Base-by-base conservation (phyloP, 1,284 basidiomycete genomes). In the Agroathelia rolfsii region DNA sequence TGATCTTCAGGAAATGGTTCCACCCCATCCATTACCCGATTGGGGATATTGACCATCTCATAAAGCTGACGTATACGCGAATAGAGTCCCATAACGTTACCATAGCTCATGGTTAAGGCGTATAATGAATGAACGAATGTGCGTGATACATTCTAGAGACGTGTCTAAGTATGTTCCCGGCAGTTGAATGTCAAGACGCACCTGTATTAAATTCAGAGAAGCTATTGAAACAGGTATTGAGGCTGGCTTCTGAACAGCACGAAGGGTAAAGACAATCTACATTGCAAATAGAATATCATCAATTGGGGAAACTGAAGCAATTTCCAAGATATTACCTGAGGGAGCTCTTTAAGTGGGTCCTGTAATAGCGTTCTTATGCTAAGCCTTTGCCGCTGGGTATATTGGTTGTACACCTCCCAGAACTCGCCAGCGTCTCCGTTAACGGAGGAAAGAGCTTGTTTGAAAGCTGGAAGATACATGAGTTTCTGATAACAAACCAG, bases 181-280 rank as follows among this genome's bases (percentile, higher is more conserved):
- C n/a, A n/a, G n/a, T n/a, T n/a, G n/a, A n/a, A n/a, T n/a, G n/a
- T n/a, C n/a, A n/a, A n/a, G n/a, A n/a, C n/a, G n/a, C n/a, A n/a
- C n/a, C n/a, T n/a, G 77, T 24, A 86, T 71, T n/a, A 86, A 62
- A 36, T 74, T 70, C 15, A 85, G 61, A 3, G 82, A 82, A 3
- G 79, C 75, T 9, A 86, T 59, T 1, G 81, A 80, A 18, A 83
- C 51, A 0, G 82, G 82, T 41, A 85, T 80, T 7, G 76, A 69
- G 2, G 69, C 53, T 2, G 81, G 81, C 39, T 77, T 67, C 51
- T 78, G 73, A 6, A 79, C 68, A 5, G 81, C 78, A 33, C 80
- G 72, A 4, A 85, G 56, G 5, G 76, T 72, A 49, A 84, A 85
- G 3, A 77, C 67, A 30, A 84, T 70, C 78, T 83, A 11, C 11